Percentiles rank a stretch among this genome's conserved stretches.
These are phyloP conservation scores for Datisca glomerata DNA, from an alignment of 306 rosid genomes.

Conservation along the genomic window DNA sequence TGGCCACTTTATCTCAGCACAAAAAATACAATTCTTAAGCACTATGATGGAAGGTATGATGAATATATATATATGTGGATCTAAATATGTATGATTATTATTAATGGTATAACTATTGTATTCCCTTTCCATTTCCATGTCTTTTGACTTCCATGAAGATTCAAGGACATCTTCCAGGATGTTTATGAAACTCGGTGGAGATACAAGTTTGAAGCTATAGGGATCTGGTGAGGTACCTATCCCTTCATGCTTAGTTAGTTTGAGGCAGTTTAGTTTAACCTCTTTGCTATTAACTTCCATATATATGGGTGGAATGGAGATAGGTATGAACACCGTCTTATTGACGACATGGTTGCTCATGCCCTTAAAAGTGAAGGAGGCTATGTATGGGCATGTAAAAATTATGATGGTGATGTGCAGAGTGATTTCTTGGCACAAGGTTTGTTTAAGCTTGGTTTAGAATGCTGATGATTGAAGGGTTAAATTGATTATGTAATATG, in stretches of 20 bases:
- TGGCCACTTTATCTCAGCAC: slow-evolving; percentile 98
- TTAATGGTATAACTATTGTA: too few relatives aligned
- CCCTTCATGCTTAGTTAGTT: slow-evolving; percentile 1
- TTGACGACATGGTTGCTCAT: slow-evolving; percentile 93
- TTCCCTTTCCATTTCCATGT: too few relatives aligned
- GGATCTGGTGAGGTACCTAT: slow-evolving; percentile 94
- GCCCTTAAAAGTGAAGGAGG: slow-evolving; percentile 93
- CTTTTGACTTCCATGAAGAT: slow-evolving; percentile 49
- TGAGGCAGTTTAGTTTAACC: slow-evolving; percentile 1
- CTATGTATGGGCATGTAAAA: slow-evolving; percentile 97
- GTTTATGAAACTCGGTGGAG: slow-evolving; percentile 79
- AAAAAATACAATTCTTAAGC: slow-evolving; percentile 87
- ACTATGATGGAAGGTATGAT: slow-evolving; percentile 90
- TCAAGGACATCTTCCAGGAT: slow-evolving; percentile 93
- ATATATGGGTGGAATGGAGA: too few relatives aligned
- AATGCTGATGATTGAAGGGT: background rate
- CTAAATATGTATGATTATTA: slow-evolving; percentile 1
- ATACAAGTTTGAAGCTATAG: slow-evolving; percentile 75
- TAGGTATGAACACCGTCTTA: slow-evolving; percentile 94
- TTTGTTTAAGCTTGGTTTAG: slow-evolving; percentile 8
- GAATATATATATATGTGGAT: too few relatives aligned
- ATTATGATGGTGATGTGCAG: slow-evolving; percentile 93
- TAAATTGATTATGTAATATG: too few relatives aligned
- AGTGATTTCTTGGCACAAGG: slow-evolving; percentile 97
- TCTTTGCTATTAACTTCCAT: slow-evolving; percentile 9